Conservation (phyloP, 2,329 filamentous ascomycete genomes). For the Aspergillus intermedius region DNA sequence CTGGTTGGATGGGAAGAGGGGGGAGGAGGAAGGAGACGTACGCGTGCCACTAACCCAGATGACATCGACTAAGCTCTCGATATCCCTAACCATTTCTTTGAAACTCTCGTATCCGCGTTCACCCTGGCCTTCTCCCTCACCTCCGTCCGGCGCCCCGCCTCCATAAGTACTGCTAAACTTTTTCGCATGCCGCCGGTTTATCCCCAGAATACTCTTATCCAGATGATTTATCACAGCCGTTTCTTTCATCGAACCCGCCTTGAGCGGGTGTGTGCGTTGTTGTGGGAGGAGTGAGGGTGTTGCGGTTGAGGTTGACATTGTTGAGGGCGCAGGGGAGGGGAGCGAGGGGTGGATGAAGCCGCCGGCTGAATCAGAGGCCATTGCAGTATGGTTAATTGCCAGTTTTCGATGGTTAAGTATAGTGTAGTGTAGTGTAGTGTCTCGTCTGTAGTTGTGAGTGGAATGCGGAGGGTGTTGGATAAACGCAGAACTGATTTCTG, state of each 20-base stretch:
- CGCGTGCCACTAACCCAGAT: slow-evolving; percentile 84
- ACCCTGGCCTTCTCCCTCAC: not conserved
- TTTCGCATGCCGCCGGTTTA: slow-evolving; percentile 50
- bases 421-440: too few species aligned
- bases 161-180: slow-evolving; percentile 36
- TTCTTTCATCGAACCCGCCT: slow-evolving; percentile 53
- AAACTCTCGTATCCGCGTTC: slow-evolving; percentile 55
- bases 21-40: slow-evolving; percentile 40
- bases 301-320: slow-evolving; percentile 29
- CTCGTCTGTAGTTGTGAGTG: too few species aligned
- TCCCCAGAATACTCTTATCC: slow-evolving; percentile 46
- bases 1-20: not conserved
- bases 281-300: slow-evolving; percentile 43
- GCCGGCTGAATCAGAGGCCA: slow-evolving; percentile 16
- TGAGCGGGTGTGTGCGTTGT: slow-evolving; percentile 48
- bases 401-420: too few species aligned
- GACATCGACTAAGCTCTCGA: slow-evolving; percentile 69
- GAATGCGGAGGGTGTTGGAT: too few species aligned
- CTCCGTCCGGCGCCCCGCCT: slow-evolving; percentile 13
- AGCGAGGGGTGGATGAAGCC: slow-evolving; percentile 37
- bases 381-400: not conserved
- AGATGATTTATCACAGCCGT: slow-evolving; percentile 52
- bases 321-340: slow-evolving; percentile 42
- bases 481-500: too few species aligned
- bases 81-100: slow-evolving; percentile 63